Conservation (phyloP, 306 rosid species). For the Nissolia schottii region DNA sequence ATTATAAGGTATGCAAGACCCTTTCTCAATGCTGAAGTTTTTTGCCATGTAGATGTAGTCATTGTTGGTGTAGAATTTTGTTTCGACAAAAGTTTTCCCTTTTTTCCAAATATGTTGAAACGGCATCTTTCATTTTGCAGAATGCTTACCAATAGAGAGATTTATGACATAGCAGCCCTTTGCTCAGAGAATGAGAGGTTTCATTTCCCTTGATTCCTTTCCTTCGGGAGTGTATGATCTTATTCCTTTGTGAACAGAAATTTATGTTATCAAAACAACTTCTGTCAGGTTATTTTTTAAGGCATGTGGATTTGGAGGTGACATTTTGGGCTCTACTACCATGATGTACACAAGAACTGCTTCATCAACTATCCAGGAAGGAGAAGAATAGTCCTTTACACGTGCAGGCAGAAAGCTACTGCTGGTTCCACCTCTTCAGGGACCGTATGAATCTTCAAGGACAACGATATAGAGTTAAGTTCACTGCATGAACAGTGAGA, state of each 20-base stretch:
- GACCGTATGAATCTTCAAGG: conserved; percentile 16
- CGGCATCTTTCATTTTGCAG: conserved; percentile 37
- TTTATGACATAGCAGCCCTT: conserved; percentile 52
- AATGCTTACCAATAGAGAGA: conserved; percentile 52
- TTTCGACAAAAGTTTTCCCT: no score
- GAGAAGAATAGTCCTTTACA: conserved; percentile 33
- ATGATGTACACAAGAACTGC: conserved; percentile 57
- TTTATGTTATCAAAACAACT: conserved; percentile 18
- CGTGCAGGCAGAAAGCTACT: conserved; percentile 47
- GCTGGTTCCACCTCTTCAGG: conserved; percentile 48
- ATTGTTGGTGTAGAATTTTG: conserved; percentile 1
- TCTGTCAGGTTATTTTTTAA: conserved; percentile 60
- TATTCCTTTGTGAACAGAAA: neutral
- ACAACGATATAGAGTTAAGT: conserved; percentile 7
- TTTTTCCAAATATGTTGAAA: neutral
- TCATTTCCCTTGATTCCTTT: neutral
- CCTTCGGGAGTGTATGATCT: conserved; percentile 7
- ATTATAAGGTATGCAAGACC: conserved; percentile 47
- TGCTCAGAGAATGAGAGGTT: conserved; percentile 80
- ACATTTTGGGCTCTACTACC: conserved; percentile 67
- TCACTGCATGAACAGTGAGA: neutral
- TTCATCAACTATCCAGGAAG: conserved; percentile 29
- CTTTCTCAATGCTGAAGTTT: neutral
- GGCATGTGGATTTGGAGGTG: conserved; percentile 83
- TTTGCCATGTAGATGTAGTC: neutral